These are phyloP conservation scores for Suhomyces prunicola DNA, from an alignment of 805 yeast species.

Conservation along the genomic window DNA sequence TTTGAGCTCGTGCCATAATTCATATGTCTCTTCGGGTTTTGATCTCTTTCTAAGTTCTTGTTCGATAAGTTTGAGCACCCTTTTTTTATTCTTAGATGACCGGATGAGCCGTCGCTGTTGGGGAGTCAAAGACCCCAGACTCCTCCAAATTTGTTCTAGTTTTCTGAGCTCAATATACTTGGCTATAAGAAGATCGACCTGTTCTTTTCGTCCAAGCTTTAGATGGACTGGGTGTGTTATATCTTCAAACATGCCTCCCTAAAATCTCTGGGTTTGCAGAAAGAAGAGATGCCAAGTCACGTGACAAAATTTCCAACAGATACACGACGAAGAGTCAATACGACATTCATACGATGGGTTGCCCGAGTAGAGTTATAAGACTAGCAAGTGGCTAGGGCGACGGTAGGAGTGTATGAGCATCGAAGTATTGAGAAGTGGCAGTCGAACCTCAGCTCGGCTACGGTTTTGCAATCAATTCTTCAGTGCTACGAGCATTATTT, in stretches of 20 bases:
- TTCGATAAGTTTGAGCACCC: conserved; percentile 20
- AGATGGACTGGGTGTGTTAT: background rate
- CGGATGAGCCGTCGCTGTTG: conserved; percentile 10
- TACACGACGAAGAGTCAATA: no score
- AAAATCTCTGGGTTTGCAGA: no score
- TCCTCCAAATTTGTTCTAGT: conserved; percentile 10
- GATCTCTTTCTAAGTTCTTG: conserved; percentile 21
- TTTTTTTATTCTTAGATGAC: conserved; percentile 7
- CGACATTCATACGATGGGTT: no score
- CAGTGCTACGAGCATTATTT: no score
- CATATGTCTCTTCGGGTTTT: conserved; percentile 33
- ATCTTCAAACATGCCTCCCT: conserved; percentile 6
- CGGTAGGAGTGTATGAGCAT: no score
- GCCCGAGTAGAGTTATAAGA: no score
- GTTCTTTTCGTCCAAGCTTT: background rate
- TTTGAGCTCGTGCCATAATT: conserved; percentile 27
- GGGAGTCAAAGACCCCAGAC: background rate
- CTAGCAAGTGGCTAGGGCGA: no score
- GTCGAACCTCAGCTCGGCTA: no score
- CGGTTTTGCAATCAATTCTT: no score
- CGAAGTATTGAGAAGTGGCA: no score
- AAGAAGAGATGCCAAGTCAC: background rate
- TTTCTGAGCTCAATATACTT: conserved; percentile 18
- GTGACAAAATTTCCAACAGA: no score
- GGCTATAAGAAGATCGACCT: conserved; percentile 6